Base-by-base conservation (phyloP, 148 eudicot species). In the Rhododendron henanense region DNA sequence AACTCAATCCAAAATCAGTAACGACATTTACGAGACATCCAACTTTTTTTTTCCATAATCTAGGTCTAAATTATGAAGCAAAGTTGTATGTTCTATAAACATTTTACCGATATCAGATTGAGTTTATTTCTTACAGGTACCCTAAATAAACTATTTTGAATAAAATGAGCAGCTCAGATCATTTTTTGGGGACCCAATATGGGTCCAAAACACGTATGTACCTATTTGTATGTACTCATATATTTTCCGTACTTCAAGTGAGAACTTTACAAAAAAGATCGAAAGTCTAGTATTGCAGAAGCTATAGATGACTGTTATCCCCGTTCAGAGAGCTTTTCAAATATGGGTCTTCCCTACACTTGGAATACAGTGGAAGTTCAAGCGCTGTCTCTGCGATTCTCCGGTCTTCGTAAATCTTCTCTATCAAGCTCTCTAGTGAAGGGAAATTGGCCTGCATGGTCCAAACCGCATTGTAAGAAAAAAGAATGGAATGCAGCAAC, bases 381-480 rank as follows among this genome's bases (percentile, higher is more conserved):
- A 96, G 98, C 33, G 95, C 98, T 18, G 73, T 90, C 90, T 94
- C 94, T n/a, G 99, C 94, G 18, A 94, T 88, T 81, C 82, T 85
- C 73, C 95, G 28, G 69, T 96, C 99, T 82, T 96, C 93, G 11
- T 92, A 93, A 84, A 94, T 96, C 90, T 87, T 94, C 76, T 90
- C 94, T 78, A 94, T 67, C 85, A 96, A 90, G 88, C 92, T 88
- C 33, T 94, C 95, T 5, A 96, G 90, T 41, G 99, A 86, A 8
- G 93, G 82, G 81, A 96, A 96, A 87, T 94, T 96, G 50, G 92
- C 91, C 99, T 96, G 91, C 48, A 84, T 19, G 86, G 78, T 65
- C 35, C 83, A 88, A 84, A 16, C 51, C 35, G 5, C 39, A 31
- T 0, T 61, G 0, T 85, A 65, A 48, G 21, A 0, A 4, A 16